Evolutionary conservation across 2,329 filamentous ascomycete genomes (phyloP), one percentile per base, ranked within the genome.

Genomic region (Sodiomyces alkalinus): DNA sequence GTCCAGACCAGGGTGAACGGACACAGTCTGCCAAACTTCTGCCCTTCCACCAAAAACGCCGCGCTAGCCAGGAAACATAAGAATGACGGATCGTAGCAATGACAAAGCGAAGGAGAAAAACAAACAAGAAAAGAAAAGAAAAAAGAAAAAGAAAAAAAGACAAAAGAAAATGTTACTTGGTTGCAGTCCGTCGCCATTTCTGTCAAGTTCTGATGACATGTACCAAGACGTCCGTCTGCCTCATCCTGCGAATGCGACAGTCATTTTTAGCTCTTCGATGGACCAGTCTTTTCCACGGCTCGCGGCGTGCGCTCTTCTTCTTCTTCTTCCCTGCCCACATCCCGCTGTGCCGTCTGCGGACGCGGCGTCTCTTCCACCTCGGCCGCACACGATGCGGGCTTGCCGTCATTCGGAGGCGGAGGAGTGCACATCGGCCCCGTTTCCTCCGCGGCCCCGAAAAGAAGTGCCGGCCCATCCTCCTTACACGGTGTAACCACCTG

Each of bases 401-500:
- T n/a, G n/a, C n/a, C n/a, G n/a, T n/a, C n/a, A n/a, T n/a, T n/a
- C n/a, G n/a, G n/a, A n/a, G n/a, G n/a, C n/a, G n/a, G n/a, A n/a
- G n/a, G n/a, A n/a, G n/a, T n/a, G n/a, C n/a, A n/a, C n/a, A n/a
- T n/a, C n/a, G n/a, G n/a, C n/a, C n/a, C n/a, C n/a, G n/a, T 33
- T 34, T n/a, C n/a, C n/a, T n/a, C 34, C 18, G 30, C 24, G 22
- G 44, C 37, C 38, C 45, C 32, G 29, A 32, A 30, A 17, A 54
- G 36, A 7, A 47, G 28, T 9, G 47, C 50, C 28, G 43, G 40
- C 35, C 42, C 46, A 31, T 49, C 35, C 33, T 64, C 60, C 22
- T 55, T 54, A 3, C 52, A 58, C 2, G 65, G 62, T 11, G 62
- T 68, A 7, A 58, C 63, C 9, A 63, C 57, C 41, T 66, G 60